A percentile compares a stretch with the other conserved stretches of the same genome.
Evolutionary conservation across 345 rosid genomes (phyloP).

Genomic region (Populus euphratica): DNA sequence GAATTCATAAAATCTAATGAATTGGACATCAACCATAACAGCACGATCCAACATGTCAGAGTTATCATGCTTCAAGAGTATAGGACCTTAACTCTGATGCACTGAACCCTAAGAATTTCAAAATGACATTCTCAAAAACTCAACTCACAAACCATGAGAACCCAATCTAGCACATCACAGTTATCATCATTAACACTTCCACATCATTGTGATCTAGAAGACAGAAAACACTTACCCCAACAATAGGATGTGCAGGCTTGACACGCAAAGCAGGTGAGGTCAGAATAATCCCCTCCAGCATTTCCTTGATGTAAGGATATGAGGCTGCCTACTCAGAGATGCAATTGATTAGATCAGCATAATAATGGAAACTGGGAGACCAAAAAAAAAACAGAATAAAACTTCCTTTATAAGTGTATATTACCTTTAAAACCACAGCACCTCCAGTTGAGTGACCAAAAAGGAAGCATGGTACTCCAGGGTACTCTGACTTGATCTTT

Average conservation of each 20-base stretch:
- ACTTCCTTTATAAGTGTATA: neutral
- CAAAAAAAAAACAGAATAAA: neutral
- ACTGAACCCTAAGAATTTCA: neutral
- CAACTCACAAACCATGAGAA: neutral
- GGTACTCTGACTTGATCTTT: constrained; percentile 69
- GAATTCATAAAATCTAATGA: neutral
- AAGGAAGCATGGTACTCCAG: constrained; percentile 87
- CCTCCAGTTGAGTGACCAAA: constrained; percentile 99
- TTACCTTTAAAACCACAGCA: constrained; percentile 92
- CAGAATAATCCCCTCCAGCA: constrained; percentile 77
- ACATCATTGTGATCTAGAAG: neutral
- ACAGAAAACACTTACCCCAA: constrained; percentile 51
- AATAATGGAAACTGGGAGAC: neutral
- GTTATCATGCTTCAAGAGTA: neutral
- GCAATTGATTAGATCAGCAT: constrained; percentile 3
- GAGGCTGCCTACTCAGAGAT: constrained; percentile 60
- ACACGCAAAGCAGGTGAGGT: constrained; percentile 95
- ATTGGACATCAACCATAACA: neutral
- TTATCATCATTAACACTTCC: neutral
- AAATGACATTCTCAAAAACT: neutral
- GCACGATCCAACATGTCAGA: neutral
- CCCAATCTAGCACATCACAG: neutral
- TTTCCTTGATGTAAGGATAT: constrained; percentile 45
- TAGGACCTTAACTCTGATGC: neutral
- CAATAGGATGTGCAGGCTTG: constrained; percentile 94